Base-by-base conservation (phyloP, 2,329 filamentous ascomycete genomes). In the Penicillium concentricum region DNA sequence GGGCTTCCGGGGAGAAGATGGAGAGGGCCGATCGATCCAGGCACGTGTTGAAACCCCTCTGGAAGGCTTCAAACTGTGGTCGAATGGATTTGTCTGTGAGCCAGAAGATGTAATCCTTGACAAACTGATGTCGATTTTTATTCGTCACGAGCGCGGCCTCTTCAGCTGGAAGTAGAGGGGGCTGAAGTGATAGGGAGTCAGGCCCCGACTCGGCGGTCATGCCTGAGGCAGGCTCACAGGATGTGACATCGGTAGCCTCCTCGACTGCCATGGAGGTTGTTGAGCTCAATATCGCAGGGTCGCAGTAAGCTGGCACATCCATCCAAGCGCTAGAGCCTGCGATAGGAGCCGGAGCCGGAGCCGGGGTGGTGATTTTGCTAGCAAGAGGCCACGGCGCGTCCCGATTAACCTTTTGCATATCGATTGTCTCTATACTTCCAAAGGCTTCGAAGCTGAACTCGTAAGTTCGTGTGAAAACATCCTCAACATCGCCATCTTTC, bases 51-150 rank as follows among this genome's bases (percentile, higher is more conserved):
- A 97, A 97, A 2, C 94, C 94, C 22, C 84, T 83, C 26, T 87
- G 81, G 70, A 99, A 96, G 1, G 93, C 91, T 50, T 85, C 80
- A 65, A 87, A 92, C 70, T 97, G 92, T 0, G 88, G 85, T 0
- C 81, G 78, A 41, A 97, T 81, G 0, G 91, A 94, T 37, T 89
- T 82, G 68, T 91, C 84, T 0, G 90, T 91, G 26, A 97, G 82
- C 81, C 92, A 95, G 56, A 82, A 82, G 62, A 95, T 88, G 72
- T 97, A 97, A 73, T 96, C 90, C 54, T 81, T 84, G 4, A 96
- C 87, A 65, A 91, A 99, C 30, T 85, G 82, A 51, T 87, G 81
- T 43, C 92, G 86, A 71, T 95, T 97, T 37, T 82, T 82, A 63
- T 88, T 87, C 0, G 91, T 96, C 26, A 97, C 91, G n/a, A 91